Conservation (phyloP, 2,329 filamentous ascomycete species). For the Emmonsiellopsis sp. region DNA sequence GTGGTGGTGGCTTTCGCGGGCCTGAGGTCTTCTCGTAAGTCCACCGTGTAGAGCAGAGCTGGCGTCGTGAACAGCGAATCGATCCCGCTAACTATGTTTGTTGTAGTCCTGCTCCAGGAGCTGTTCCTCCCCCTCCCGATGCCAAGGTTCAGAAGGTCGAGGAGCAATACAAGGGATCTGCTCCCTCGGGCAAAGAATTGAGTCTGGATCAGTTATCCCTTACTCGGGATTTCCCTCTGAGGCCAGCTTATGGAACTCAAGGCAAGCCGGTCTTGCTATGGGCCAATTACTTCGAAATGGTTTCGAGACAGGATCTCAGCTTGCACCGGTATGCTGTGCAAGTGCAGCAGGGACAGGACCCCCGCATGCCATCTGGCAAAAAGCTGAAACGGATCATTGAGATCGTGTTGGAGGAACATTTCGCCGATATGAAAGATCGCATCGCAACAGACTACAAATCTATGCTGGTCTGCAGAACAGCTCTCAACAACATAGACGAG, state of each 20-base stretch:
- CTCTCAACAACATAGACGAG: slow-evolving; percentile 14
- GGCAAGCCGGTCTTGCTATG: slow-evolving; percentile 25
- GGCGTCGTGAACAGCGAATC: not conserved
- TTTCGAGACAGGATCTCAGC: slow-evolving; percentile 23
- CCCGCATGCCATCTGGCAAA: slow-evolving; percentile 23
- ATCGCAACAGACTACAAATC: slow-evolving; percentile 35
- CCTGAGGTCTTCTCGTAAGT: slow-evolving; percentile 22
- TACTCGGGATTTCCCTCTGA: slow-evolving; percentile 21
- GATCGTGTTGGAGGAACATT: slow-evolving; percentile 34
- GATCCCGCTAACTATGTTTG: not conserved
- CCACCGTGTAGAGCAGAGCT: not conserved
- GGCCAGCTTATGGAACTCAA: slow-evolving; percentile 30
- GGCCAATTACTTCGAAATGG: slow-evolving; percentile 33
- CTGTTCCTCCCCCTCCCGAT: slow-evolving; percentile 15
- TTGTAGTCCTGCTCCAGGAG: slow-evolving; percentile 15
- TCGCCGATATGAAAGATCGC: slow-evolving; percentile 16
- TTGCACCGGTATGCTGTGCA: slow-evolving; percentile 36
- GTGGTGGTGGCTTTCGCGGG: slow-evolving; percentile 12
- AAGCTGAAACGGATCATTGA: slow-evolving; percentile 42
- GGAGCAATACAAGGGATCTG: slow-evolving; percentile 17
- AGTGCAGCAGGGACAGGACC: slow-evolving; percentile 20
- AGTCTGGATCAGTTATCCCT: slow-evolving; percentile 7
- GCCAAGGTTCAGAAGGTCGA: slow-evolving; percentile 20
- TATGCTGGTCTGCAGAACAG: slow-evolving; percentile 26
- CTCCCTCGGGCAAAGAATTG: slow-evolving; percentile 7